These are phyloP conservation scores for Singerocomus inundabilis DNA, from an alignment of 1,284 basidiomycete genomes.

Conservation along the genomic window DNA sequence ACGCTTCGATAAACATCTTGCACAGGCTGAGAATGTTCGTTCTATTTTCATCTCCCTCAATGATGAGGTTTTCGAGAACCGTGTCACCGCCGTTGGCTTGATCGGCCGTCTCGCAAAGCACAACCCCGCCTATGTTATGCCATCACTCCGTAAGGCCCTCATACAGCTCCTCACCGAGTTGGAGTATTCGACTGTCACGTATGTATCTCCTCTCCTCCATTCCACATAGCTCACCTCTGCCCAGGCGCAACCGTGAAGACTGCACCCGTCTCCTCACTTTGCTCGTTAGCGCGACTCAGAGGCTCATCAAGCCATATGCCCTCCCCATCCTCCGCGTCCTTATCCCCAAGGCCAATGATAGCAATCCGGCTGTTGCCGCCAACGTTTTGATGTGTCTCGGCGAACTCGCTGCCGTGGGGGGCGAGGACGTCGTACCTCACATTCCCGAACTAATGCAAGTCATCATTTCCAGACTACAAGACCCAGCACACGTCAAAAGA, in stretches of 20 bases:
- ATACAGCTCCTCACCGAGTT: constrained; percentile 97
- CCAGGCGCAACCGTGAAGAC: constrained; percentile 84
- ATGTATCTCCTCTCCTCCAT: constrained; percentile 28
- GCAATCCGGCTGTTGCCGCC: constrained; percentile 86
- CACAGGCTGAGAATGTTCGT: constrained; percentile 97
- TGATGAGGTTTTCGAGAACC: constrained; percentile 94
- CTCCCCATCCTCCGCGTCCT: constrained; percentile 94
- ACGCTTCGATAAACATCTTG: constrained; percentile 97
- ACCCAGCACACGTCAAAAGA: constrained; percentile 83
- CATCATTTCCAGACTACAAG: constrained; percentile 85
- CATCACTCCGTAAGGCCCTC: constrained; percentile 91
- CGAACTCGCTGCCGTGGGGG: constrained; percentile 91
- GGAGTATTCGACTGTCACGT: constrained; percentile 93
- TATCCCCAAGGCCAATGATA: constrained; percentile 84
- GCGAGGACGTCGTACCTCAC: constrained; percentile 85
- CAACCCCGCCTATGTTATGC: constrained; percentile 99
- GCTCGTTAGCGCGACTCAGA: constrained; percentile 87
- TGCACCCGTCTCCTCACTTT: constrained; percentile 86
- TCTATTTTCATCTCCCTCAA: constrained; percentile 97
- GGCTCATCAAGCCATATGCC: constrained; percentile 95
- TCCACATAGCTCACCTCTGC: constrained; percentile 1
- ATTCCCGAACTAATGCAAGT: constrained; percentile 89
- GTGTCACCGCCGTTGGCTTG: constrained; percentile 86
- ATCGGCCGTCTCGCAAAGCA: constrained; percentile 94
- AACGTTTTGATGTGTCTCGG: constrained; percentile 94